These are phyloP conservation scores for Lentinula boryana DNA, from an alignment of 768 basidiomycete species.

Conservation along the genomic window DNA sequence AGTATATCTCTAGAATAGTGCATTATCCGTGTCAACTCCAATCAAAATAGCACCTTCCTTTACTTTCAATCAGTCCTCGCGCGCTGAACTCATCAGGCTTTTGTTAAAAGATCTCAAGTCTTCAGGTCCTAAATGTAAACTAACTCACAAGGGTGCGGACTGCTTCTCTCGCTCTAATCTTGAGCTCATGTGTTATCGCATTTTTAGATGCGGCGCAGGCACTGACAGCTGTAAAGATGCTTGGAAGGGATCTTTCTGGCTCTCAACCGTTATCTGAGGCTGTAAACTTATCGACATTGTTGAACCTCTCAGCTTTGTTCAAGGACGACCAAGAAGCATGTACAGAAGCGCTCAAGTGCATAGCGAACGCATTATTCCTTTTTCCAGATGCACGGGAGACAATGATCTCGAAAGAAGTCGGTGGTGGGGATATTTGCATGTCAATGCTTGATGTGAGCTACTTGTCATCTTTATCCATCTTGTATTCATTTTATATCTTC, in stretches of 20 bases:
- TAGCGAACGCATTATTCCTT: conserved; percentile 77
- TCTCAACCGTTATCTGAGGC: conserved; percentile 54
- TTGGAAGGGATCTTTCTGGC: conserved; percentile 66
- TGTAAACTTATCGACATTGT: conserved; percentile 50
- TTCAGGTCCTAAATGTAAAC: conserved; percentile 36
- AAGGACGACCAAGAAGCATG: conserved; percentile 55
- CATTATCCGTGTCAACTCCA: not conserved
- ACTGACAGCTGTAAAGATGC: conserved; percentile 64
- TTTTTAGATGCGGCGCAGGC: conserved; percentile 62
- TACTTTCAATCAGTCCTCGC: conserved; percentile 39
- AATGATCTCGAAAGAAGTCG: conserved; percentile 52
- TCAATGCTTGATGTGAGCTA: conserved; percentile 52
- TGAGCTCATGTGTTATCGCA: not conserved
- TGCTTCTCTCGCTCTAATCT: not conserved
- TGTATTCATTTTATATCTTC: conserved; percentile 1
- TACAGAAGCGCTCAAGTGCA: conserved; percentile 65
- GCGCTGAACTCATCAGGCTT: conserved; percentile 48
- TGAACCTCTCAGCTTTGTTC: conserved; percentile 44
- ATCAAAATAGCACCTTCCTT: conserved; percentile 36
- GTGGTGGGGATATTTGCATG: conserved; percentile 54
- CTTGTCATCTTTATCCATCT: not conserved
- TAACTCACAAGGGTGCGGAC: conserved; percentile 50
- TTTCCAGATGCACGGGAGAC: conserved; percentile 54
- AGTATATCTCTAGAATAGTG: not conserved
- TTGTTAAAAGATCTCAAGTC: conserved; percentile 57